These are phyloP conservation scores for Fonsecaea multimorphosa DNA, from an alignment of 2,329 filamentous ascomycete genomes.

Conservation along the genomic window DNA sequence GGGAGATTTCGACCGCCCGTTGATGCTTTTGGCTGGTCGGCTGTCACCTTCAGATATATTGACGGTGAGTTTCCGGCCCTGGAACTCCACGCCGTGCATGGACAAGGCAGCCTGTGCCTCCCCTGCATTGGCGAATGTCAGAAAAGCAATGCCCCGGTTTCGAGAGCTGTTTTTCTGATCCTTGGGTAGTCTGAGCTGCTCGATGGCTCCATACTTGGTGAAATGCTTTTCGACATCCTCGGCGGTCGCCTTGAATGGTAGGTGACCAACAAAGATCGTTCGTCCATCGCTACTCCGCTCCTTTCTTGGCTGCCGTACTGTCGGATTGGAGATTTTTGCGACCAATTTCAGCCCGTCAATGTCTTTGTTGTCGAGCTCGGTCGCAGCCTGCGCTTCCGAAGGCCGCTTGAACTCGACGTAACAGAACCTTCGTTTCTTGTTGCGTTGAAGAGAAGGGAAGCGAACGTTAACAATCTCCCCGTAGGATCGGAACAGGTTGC, in stretches of 20 bases:
- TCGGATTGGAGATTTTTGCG: conserved; percentile 84
- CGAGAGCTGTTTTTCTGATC: conserved; percentile 68
- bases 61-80: conserved; percentile 70
- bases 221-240: conserved; percentile 74
- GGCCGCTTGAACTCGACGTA: conserved; percentile 85
- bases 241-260: conserved; percentile 68
- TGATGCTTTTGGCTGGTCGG: conserved; percentile 46
- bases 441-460: conserved; percentile 89
- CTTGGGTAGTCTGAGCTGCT: conserved; percentile 72
- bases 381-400: conserved; percentile 72
- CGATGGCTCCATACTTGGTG: conserved; percentile 74
- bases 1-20: conserved; percentile 29
- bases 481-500: conserved; percentile 66
- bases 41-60: conserved; percentile 52
- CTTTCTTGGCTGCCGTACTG: conserved; percentile 75
- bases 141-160: conserved; percentile 75
- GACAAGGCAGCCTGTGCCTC: conserved; percentile 62
- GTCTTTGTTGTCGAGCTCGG: conserved; percentile 70
- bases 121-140: conserved; percentile 69
- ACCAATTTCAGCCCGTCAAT: conserved; percentile 72
- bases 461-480: conserved; percentile 85
- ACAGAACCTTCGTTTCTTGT: conserved; percentile 88
- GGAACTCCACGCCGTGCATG: conserved; percentile 74
- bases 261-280: conserved; percentile 78
- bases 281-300: conserved; percentile 85